Evolutionary conservation across 2,329 filamentous ascomycete genomes (phyloP).

Genomic region (Byssoonygena ceratinophila): DNA sequence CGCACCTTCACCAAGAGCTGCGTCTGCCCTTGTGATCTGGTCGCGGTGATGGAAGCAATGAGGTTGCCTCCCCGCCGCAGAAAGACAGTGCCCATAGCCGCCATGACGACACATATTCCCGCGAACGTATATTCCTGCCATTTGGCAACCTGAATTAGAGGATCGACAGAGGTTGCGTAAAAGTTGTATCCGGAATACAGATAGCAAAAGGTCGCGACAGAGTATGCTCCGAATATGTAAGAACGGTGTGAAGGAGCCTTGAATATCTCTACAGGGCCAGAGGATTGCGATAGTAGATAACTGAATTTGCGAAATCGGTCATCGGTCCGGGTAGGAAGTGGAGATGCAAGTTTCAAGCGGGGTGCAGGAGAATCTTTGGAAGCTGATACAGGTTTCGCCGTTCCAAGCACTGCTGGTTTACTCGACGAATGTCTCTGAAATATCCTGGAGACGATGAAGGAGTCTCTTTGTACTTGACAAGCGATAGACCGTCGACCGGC

Average conservation of each 20-base stretch:
- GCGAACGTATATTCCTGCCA: constrained; percentile 52
- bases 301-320: constrained; percentile 15
- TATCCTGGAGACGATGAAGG: background rate
- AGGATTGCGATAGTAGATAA: constrained; percentile 43
- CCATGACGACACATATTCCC: constrained; percentile 50
- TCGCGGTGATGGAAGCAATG: constrained; percentile 47
- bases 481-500: background rate
- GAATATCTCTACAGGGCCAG: constrained; percentile 52
- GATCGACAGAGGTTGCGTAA: constrained; percentile 40
- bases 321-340: background rate
- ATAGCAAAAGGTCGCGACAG: constrained; percentile 46
- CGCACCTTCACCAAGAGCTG: constrained; percentile 30
- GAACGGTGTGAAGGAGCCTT: constrained; percentile 53
- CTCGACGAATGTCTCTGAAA: background rate
- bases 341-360: constrained; percentile 7
- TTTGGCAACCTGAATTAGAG: constrained; percentile 43
- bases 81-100: constrained; percentile 50
- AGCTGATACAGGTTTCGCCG: constrained; percentile 2
- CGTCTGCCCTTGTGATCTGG: constrained; percentile 30
- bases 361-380: constrained; percentile 1
- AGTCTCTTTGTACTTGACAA: background rate
- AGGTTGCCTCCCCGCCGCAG: constrained; percentile 48
- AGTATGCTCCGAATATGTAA: constrained; percentile 52
- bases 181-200: constrained; percentile 44
- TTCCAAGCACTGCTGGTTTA: background rate